These are phyloP conservation scores for Solanum sejunctum DNA, from an alignment of 257 asterid genomes.

Conservation along the genomic window DNA sequence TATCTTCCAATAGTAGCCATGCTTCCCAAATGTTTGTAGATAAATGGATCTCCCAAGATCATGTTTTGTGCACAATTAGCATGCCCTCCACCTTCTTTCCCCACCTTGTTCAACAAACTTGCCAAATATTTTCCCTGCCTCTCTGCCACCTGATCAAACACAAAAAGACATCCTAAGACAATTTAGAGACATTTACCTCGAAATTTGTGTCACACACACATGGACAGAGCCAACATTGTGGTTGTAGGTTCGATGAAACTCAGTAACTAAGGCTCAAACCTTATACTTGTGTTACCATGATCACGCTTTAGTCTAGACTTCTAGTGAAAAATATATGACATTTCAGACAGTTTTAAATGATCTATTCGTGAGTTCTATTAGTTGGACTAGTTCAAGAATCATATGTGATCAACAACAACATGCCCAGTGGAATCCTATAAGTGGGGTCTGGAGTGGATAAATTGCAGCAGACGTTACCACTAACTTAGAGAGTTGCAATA, in stretches of 20 bases:
- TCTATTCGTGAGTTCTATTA: no score
- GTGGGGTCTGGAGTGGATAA: no score
- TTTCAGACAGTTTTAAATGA: no score
- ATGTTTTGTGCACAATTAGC: conserved; percentile 47
- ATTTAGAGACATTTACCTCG: background rate
- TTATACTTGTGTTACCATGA: background rate
- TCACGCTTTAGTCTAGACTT: no score
- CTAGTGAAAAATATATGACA: no score
- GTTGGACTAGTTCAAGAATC: no score
- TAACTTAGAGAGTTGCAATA: no score
- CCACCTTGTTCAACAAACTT: conserved; percentile 40
- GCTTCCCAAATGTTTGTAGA: conserved; percentile 85
- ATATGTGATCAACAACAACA: no score
- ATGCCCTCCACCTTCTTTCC: conserved; percentile 68
- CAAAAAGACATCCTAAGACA: background rate
- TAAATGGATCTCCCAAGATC: conserved; percentile 47
- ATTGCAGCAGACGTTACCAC: no score
- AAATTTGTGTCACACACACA: background rate
- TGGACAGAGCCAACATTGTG: background rate
- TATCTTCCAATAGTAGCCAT: conserved; percentile 92
- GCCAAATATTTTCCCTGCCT: conserved; percentile 85
- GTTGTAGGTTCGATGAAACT: background rate
- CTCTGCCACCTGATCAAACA: conserved; percentile 69
- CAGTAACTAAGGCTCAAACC: background rate
- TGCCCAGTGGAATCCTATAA: no score